These are phyloP conservation scores for Pseudonitzschia multistriata DNA, from an alignment of 108 stramenopile genomes.

Conservation along the genomic window DNA sequence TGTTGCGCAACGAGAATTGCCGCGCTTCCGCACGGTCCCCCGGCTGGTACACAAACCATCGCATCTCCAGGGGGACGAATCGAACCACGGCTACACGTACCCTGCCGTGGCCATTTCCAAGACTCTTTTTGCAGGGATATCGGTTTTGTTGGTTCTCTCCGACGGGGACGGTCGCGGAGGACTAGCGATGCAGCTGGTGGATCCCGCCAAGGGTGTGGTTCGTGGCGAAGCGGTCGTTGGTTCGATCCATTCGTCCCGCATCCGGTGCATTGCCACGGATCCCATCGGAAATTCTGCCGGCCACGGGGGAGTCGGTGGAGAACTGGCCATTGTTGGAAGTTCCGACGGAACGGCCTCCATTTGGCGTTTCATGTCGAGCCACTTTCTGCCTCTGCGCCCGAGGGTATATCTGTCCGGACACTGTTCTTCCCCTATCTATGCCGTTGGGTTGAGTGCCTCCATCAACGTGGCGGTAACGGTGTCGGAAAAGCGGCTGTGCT, in stretches of 20 bases:
- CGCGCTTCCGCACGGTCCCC: conserved; percentile 80
- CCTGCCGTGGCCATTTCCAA: conserved; percentile 74
- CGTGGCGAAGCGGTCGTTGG: conserved; percentile 72
- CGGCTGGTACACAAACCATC: conserved; percentile 55
- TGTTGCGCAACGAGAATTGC: conserved; percentile 82
- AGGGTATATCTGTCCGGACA: conserved; percentile 72
- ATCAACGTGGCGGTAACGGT: conserved; percentile 78
- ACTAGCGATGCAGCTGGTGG: conserved; percentile 82
- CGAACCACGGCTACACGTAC: conserved; percentile 18
- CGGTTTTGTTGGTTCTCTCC: conserved; percentile 76
- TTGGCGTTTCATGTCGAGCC: conserved; percentile 89
- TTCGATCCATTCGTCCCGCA: conserved; percentile 64
- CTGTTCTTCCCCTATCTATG: conserved; percentile 53
- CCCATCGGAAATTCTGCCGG: conserved; percentile 83
- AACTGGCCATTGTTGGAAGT: conserved; percentile 84
- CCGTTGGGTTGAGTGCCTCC: conserved; percentile 65
- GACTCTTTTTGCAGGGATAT: conserved; percentile 81
- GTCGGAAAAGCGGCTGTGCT: conserved; percentile 62
- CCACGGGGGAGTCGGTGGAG: conserved; percentile 84
- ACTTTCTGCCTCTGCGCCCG: conserved; percentile 80
- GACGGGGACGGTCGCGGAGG: conserved; percentile 82
- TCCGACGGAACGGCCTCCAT: conserved; percentile 75
- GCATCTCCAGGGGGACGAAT: not conserved
- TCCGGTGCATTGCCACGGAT: conserved; percentile 80
- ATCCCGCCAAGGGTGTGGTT: conserved; percentile 76